Evolutionary conservation across 176 grass and related monocot species (phyloP), one percentile per base, ranked within the genome.

Genomic region (Lolium perenne): DNA sequence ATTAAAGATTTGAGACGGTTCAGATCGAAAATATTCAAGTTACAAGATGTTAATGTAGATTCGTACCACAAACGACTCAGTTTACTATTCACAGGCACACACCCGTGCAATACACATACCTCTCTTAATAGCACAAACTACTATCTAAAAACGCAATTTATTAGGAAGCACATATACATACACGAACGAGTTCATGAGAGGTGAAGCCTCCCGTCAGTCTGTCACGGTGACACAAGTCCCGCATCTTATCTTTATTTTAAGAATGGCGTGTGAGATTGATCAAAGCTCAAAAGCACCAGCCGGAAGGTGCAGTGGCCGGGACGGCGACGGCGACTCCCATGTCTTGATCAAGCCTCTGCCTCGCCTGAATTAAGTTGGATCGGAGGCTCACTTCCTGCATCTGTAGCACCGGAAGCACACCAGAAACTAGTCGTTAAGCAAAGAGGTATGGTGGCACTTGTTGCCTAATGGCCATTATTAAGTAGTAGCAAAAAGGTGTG

Each of bases 321-420:
- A 26, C 65, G 10, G 20, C 64, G 20, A 40, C 45, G 23, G 23
- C 63, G 20, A 18, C 21, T 56, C 69, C 48, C 67, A 56, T 29
- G 23, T 80, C 71, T 6, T 51, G 71, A 75, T 75, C 71, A 45
- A 78, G 14, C 80, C 66, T 90, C 21, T 91, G 81, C 71, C 75
- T 87, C 10, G 86, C 92, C 87, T 98, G 96, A 76, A 95, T 78
- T 38, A 98, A 51, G 55, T 91, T 87, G 18, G 93, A 63, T 71
- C 93, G 85, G 57, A 98, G 86, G 88, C 95, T 98, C 89, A 72
- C 43, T 83, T 98, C 93, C 55, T 86, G 84, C 81, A 89, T 92
- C 96, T 95, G 91, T 70, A 80, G 26, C 21, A 35, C 41, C 59
- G 32, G 16, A 49, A 20, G 10, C 71, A 49, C 71, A 26, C 71